phyloP scores from a whole-genome alignment of 306 rosid species.

The Rosa lucieae region DNA sequence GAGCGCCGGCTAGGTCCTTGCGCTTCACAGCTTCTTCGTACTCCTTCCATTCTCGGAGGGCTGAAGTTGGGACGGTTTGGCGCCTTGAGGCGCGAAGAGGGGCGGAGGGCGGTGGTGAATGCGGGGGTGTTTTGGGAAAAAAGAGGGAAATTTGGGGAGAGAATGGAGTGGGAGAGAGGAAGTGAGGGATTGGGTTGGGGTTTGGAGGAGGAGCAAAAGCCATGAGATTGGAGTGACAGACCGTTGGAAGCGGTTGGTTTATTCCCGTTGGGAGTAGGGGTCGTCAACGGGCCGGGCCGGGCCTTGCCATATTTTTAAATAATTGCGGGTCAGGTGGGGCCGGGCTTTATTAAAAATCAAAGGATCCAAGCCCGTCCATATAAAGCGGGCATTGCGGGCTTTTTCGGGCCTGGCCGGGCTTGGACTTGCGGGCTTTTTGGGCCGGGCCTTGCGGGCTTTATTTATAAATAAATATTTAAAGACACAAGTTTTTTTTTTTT shows the following conservation, averaged over 20 bases:
- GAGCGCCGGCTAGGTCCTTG: constrained; percentile 88
- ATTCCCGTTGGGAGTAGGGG: no score
- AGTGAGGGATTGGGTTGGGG: constrained; percentile 33
- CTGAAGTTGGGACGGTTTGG: constrained; percentile 19
- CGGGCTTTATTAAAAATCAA: no score
- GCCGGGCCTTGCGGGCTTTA: no score
- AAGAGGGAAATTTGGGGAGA: constrained; percentile 4
- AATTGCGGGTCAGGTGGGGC: no score
- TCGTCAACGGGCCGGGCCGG: no score
- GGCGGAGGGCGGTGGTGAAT: background rate
- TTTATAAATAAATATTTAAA: no score
- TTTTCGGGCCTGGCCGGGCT: no score
- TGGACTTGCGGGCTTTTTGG: no score
- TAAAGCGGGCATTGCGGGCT: no score
- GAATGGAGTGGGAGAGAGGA: constrained; percentile 12
- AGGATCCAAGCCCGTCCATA: no score
- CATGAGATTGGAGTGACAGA: constrained; percentile 29
- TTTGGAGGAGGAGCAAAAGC: constrained; percentile 30
- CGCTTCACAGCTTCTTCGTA: constrained; percentile 95
- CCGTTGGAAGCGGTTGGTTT: background rate
- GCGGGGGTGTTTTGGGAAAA: background rate
- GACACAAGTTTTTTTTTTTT: no score
- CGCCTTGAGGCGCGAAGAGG: background rate
- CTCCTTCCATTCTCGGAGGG: constrained; percentile 82
- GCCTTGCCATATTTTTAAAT: no score